phyloP scores from a whole-genome alignment of 2,329 filamentous ascomycete genomes.

The Aspergillus amoenus region DNA sequence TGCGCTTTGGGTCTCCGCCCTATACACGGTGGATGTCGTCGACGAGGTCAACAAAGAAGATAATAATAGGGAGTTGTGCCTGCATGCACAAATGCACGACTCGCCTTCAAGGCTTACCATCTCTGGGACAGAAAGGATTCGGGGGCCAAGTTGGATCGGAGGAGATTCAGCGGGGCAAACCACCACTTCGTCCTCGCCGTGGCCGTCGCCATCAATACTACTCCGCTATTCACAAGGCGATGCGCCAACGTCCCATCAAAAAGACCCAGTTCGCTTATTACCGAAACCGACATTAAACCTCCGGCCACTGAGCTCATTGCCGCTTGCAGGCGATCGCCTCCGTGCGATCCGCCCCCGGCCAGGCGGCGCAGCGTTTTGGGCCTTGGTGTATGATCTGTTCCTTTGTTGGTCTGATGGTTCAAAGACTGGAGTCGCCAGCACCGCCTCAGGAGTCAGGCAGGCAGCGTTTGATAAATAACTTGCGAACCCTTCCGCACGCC shows the following conservation, averaged over 20 bases:
- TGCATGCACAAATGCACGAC: background rate
- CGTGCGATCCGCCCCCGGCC: background rate
- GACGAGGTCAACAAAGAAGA: background rate
- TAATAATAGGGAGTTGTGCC: background rate
- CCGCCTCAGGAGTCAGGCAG: conserved; percentile 10
- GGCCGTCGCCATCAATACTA: background rate
- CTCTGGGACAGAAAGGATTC: background rate
- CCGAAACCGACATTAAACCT: background rate
- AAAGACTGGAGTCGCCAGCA: conserved; percentile 1
- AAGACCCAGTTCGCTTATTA: background rate
- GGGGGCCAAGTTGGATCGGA: conserved; percentile 2
- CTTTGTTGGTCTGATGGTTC: conserved; percentile 5
- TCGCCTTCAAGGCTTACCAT: no score
- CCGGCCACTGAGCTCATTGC: background rate
- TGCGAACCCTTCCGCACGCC: background rate
- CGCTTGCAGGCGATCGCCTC: background rate
- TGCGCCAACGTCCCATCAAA: background rate
- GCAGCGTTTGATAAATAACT: conserved; percentile 4
- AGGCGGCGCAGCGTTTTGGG: conserved; percentile 3
- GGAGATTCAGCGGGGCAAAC: conserved; percentile 1
- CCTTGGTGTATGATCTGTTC: background rate
- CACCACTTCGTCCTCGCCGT: conserved; percentile 3
- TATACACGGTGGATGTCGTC: background rate
- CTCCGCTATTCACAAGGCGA: background rate
- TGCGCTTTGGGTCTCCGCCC: background rate